Conservation (phyloP, 768 basidiomycete species). For the Mycena vulgaris region DNA sequence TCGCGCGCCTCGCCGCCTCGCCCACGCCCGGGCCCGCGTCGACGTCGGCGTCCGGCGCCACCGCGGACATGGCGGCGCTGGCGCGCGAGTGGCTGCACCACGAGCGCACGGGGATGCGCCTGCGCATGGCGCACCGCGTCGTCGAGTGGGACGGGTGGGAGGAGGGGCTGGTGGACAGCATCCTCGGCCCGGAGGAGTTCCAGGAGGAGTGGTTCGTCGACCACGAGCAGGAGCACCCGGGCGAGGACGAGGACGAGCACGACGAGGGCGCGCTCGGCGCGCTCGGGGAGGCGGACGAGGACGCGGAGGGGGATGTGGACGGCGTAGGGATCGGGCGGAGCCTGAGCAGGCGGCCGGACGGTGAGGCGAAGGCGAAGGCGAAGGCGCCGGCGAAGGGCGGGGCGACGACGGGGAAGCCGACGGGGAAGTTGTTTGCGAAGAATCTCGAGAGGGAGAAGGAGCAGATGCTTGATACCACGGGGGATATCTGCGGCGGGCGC, state of each 20-base stretch:
- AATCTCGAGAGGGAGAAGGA: conserved; percentile 72
- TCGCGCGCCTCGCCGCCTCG: conserved; percentile 62
- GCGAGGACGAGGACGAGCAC: conserved; percentile 10
- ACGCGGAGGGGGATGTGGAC: background rate
- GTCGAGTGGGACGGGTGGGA: conserved; percentile 95
- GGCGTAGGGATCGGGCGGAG: conserved; percentile 22
- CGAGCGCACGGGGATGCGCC: conserved; percentile 74
- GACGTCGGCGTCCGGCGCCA: conserved; percentile 24
- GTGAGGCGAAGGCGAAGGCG: conserved; percentile 24
- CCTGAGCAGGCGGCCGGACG: conserved; percentile 30
- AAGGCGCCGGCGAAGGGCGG: conserved; percentile 36
- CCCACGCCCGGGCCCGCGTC: conserved; percentile 36
- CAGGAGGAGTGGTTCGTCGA: conserved; percentile 82
- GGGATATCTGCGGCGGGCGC: conserved; percentile 84
- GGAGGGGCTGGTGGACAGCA: conserved; percentile 83
- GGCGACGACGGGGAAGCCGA: conserved; percentile 52
- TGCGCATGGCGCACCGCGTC: conserved; percentile 85
- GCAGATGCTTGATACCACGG: conserved; percentile 78
- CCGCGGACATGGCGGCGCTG: conserved; percentile 47
- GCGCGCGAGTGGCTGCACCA: conserved; percentile 83
- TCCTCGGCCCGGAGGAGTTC: conserved; percentile 79
- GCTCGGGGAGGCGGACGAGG: background rate
- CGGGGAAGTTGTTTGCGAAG: conserved; percentile 65
- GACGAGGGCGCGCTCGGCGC: background rate
- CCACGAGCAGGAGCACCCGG: conserved; percentile 22